Base-by-base conservation (phyloP, 2,329 filamentous ascomycete genomes). In the Claviceps lovelessii region DNA sequence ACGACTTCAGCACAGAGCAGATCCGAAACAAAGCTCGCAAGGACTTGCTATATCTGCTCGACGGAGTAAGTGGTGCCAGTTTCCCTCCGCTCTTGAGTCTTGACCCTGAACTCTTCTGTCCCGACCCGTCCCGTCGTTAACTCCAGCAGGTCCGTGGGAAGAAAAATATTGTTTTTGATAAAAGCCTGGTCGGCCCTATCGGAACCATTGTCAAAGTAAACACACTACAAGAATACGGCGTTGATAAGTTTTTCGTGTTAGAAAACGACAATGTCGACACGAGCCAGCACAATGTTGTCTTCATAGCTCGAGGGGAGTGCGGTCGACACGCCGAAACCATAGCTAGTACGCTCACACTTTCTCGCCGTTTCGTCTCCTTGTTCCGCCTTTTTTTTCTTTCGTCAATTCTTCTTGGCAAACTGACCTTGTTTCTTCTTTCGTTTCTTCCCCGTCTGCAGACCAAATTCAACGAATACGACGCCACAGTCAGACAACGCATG, bases 81-180 rank as follows among this genome's bases (percentile, higher is more conserved):
- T 61, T 59, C 5, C 58, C 59, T 61, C 49, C 28, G 19, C 33
- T 70, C 72, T 58, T 54, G 11, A 15, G 4, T 29, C 57, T 23
- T 23, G 23, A 23, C 23, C 29, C 28, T 10, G 23, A 17, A 57
- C 35, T 70, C 72, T 58, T 54, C 13, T 46, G 11, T 29, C n/a
- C 45, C 17, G 37, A 49, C 56, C 56, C 58, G 57, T 55, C 63
- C 56, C 56, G 57, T 51, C 58, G 23, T 52, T 54, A 51, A 55
- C 19, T 58, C 53, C 58, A 48, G 56, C 66, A 98, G 93, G 89
- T 97, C 61, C 88, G 91, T 67, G 94, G 94, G 62, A 98, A 97
- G 81, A 98, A 98, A 78, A 97, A 96, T 66, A 77, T 98, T 58
- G 87, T 98, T 53, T 85, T 98, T 66, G 91, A 97, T 69, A 88